Evolutionary conservation across 2,329 filamentous ascomycete genomes (phyloP).

Genomic region (Chalaropsis ovoidea): DNA sequence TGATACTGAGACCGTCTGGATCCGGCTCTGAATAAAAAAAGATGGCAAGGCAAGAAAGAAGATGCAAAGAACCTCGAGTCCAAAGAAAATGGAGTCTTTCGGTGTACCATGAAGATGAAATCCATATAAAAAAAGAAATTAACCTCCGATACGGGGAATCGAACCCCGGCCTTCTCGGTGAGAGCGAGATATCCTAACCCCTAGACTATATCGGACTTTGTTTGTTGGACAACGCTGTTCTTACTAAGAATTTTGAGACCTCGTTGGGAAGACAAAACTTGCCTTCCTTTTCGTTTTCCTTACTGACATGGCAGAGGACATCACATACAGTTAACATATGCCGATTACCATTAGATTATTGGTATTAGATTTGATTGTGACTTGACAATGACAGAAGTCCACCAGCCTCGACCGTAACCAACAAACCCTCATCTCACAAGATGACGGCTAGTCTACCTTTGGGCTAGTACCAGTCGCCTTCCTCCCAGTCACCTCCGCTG

Average conservation of each 20-base stretch:
- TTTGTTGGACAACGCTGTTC: background rate
- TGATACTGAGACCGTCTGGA: too few relatives aligned
- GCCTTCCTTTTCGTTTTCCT: too few relatives aligned
- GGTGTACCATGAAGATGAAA: too few relatives aligned
- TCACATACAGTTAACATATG: too few relatives aligned
- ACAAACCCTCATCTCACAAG: background rate
- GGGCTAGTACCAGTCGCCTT: background rate
- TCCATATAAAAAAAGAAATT: too few relatives aligned
- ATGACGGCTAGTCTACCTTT: background rate
- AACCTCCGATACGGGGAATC: conserved; percentile 27
- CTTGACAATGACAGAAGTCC: too few relatives aligned
- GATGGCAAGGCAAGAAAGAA: background rate
- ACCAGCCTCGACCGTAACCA: too few relatives aligned
- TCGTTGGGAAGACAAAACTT: background rate
- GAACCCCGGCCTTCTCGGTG: conserved; percentile 28
- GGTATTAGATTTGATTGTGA: too few relatives aligned
- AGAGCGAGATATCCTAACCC: conserved; percentile 27
- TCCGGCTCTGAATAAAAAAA: too few relatives aligned
- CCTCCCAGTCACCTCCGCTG: conserved; percentile 19
- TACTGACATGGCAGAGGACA: too few relatives aligned
- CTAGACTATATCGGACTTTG: conserved; percentile 25
- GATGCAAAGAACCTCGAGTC: too few relatives aligned
- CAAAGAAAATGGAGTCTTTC: background rate
- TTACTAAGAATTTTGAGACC: background rate
- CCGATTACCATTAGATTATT: too few relatives aligned